phyloP scores from a whole-genome alignment of 2,329 filamentous ascomycete species.

The Ascomycota sp. region DNA sequence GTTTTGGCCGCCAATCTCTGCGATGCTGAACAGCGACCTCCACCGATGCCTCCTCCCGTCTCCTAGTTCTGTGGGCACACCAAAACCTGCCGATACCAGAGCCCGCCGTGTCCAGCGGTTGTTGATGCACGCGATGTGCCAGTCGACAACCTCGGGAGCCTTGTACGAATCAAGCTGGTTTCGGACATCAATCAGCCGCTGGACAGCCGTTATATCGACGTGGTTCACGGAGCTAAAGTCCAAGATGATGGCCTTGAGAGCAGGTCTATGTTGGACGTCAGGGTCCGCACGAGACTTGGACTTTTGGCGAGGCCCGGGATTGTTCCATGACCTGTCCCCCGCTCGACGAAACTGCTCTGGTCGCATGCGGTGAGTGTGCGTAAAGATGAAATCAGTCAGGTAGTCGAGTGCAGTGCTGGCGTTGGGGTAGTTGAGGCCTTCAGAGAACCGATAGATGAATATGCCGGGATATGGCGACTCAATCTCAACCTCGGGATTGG shows the following conservation, averaged over 20 bases:
- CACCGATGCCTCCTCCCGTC: conserved; percentile 42
- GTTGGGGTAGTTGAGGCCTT: conserved; percentile 37
- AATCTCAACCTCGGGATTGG: conserved; percentile 26
- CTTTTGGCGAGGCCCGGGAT: conserved; percentile 24
- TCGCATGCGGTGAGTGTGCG: conserved; percentile 24
- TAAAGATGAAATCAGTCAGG: conserved; percentile 23
- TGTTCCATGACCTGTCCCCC: conserved; percentile 38
- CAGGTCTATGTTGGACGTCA: conserved; percentile 19
- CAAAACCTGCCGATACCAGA: conserved; percentile 31
- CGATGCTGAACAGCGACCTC: conserved; percentile 91
- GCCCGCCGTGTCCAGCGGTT: conserved; percentile 36
- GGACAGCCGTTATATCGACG: conserved; percentile 33
- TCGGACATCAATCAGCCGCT: conserved; percentile 31
- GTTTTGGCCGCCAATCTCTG: conserved; percentile 55
- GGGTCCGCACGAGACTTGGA: conserved; percentile 26
- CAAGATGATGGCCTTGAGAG: conserved; percentile 32
- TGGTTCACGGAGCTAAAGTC: conserved; percentile 35
- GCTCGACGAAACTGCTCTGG: conserved; percentile 22
- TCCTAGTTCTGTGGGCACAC: conserved; percentile 39
- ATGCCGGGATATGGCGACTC: conserved; percentile 27
- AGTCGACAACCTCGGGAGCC: conserved; percentile 21
- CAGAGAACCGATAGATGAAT: conserved; percentile 32
- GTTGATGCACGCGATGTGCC: conserved; percentile 30
- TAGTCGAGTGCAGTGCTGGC: conserved; percentile 28
- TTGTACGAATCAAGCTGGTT: conserved; percentile 31